phyloP scores from a whole-genome alignment of 2,329 filamentous ascomycete species.

The Xylaria sp. region DNA sequence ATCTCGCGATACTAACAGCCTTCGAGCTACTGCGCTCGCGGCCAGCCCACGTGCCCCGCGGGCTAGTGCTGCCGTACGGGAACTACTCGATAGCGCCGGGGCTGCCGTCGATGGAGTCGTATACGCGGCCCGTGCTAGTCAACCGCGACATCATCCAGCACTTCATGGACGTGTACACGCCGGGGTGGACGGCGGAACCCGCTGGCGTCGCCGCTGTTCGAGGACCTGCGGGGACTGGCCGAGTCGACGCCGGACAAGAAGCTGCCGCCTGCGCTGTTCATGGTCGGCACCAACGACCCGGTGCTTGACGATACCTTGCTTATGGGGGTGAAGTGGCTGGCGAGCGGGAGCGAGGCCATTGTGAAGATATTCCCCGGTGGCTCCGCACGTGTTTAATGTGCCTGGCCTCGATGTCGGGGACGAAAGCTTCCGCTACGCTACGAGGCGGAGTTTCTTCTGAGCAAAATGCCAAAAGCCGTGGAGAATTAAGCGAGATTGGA shows the following conservation, averaged over 20 bases:
- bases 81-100: slow-evolving; percentile 59
- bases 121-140: slow-evolving; percentile 50
- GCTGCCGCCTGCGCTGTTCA: slow-evolving; percentile 64
- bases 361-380: slow-evolving; percentile 65
- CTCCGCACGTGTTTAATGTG: slow-evolving; percentile 60
- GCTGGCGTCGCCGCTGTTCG: slow-evolving; percentile 61
- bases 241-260: slow-evolving; percentile 24
- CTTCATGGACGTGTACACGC: slow-evolving; percentile 54
- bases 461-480: background rate
- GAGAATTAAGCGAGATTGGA: background rate
- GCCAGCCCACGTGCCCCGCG: slow-evolving; percentile 56
- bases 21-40: slow-evolving; percentile 57
- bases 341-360: slow-evolving; percentile 47
- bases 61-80: slow-evolving; percentile 64
- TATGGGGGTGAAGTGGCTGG: slow-evolving; percentile 64
- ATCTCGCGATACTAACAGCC: slow-evolving; percentile 33
- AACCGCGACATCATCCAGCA: slow-evolving; percentile 57
- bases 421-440: slow-evolving; percentile 23
- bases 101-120: slow-evolving; percentile 47
- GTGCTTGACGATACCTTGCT: slow-evolving; percentile 51
- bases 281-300: slow-evolving; percentile 63
- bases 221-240: slow-evolving; percentile 52
- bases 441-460: slow-evolving; percentile 17
- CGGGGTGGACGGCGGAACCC: slow-evolving; percentile 54
- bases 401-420: slow-evolving; percentile 2